phyloP scores from a whole-genome alignment of 2,329 filamentous ascomycete species.

The Calycina herbarum region DNA sequence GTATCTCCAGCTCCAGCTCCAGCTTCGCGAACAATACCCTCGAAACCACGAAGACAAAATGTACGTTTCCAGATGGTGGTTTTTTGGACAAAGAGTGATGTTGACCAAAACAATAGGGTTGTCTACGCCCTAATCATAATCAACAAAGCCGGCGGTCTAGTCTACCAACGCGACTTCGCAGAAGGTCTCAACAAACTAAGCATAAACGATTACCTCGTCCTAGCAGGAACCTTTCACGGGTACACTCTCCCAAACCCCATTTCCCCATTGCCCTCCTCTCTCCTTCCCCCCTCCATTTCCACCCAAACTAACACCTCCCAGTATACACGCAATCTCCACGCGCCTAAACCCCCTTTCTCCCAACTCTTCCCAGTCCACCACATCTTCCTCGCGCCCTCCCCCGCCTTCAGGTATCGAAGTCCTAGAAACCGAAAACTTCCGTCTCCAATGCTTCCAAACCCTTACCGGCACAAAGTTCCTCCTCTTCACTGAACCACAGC shows the following conservation, averaged over 20 bases:
- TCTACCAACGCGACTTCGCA: constrained; percentile 95
- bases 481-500: constrained; percentile 78
- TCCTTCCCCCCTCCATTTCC: background rate
- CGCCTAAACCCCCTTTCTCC: constrained; percentile 59
- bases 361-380: constrained; percentile 40
- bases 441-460: constrained; percentile 94
- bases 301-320: constrained; percentile 36
- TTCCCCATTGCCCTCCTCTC: background rate
- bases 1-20: background rate
- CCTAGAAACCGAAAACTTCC: constrained; percentile 90
- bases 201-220: constrained; percentile 94
- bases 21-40: background rate
- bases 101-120: constrained; percentile 60
- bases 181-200: constrained; percentile 82
- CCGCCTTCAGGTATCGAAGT: constrained; percentile 82
- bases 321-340: constrained; percentile 69
- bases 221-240: constrained; percentile 97
- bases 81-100: background rate
- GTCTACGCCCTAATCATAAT: constrained; percentile 96
- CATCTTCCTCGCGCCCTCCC: constrained; percentile 55
- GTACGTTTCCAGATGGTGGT: background rate
- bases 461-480: constrained; percentile 94
- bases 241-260: constrained; percentile 43
- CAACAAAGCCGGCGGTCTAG: constrained; percentile 95
- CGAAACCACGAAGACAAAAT: background rate